Evolutionary conservation across 257 asterid genomes (phyloP).

Genomic region (Leptodermis oblonga): DNA sequence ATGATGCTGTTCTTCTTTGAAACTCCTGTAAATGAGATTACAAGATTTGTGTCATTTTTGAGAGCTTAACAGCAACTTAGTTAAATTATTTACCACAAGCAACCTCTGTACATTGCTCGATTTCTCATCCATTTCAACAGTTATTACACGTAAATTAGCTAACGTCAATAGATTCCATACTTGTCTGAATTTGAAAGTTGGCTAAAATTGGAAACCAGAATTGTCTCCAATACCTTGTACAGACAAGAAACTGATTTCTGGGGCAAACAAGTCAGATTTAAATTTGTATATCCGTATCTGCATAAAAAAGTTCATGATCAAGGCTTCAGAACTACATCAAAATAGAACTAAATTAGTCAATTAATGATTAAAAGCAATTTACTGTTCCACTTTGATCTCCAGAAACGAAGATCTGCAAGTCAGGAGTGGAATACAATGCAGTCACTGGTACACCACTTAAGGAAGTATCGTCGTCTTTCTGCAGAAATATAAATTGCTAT

Average conservation of each 20-base stretch:
- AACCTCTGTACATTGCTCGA: neutral
- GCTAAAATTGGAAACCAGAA: constrained; percentile 4
- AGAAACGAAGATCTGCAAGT: constrained; percentile 55
- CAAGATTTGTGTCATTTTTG: neutral
- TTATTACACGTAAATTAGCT: neutral
- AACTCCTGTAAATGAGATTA: constrained; percentile 40
- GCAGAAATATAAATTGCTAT: constrained; percentile 26
- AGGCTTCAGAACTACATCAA: constrained; percentile 7
- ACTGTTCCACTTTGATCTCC: constrained; percentile 95
- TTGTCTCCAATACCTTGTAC: constrained; percentile 57
- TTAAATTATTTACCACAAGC: neutral
- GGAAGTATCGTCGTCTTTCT: constrained; percentile 71
- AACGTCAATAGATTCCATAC: neutral
- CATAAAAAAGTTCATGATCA: constrained; percentile 18
- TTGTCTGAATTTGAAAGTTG: neutral
- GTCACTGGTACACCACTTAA: constrained; percentile 70
- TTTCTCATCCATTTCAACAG: too few relatives aligned
- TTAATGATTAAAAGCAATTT: constrained; percentile 22
- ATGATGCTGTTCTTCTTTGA: constrained; percentile 74
- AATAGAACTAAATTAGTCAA: constrained; percentile 1
- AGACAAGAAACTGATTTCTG: constrained; percentile 56
- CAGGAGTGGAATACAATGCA: constrained; percentile 52
- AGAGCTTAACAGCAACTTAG: neutral
- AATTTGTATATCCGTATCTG: constrained; percentile 77
- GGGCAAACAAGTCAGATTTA: constrained; percentile 66